Base-by-base conservation (phyloP, 2,329 filamentous ascomycete species). In the Colletotrichum coccodes region DNA sequence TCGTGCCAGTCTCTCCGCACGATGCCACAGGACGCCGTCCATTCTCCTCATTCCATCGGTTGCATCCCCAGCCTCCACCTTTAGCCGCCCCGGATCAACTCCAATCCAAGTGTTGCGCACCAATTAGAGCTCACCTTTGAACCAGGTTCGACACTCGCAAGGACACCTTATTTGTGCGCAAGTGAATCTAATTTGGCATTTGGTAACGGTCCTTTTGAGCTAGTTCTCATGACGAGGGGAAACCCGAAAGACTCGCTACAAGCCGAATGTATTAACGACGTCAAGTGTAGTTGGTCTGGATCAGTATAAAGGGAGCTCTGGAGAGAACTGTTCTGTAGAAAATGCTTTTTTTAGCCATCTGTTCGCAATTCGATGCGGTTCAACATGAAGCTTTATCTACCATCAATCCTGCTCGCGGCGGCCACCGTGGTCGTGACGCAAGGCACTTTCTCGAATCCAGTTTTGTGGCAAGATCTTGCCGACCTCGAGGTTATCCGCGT, bases 391-490 rank as follows among this genome's bases (percentile, higher is more conserved):
- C n/a, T 69, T 11, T 34, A 42, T 6, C 28, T 60, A 1, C 18
- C 23, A 18, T 40, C 60, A 6, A 46, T 28, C n/a, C 26, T 68
- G 7, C 26, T 47, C 40, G 18, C 32, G 26, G 53, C 34, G 11
- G 53, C 52, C 36, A 34, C 53, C 26, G 8, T 18, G 3, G 34
- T 14, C 36, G 38, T 36, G 34, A 61, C 66, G 42, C 66, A 66
- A 28, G 23, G 28, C 12, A 68, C 59, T 23, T 84, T 83, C 69
- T 78, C 76, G n/a, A 86, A 87, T 67, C 85, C 84, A 0, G 77
- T 86, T 6, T 70, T 87, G 1, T 87, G 81, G 78, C 79, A 86
- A 65, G 85, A 87, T 59, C 77, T 86, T 7, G 81, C 85, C 2
- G 86, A 88, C 66, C 74, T 83, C 12, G 85, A 87, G 63, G 77